Evolutionary conservation across 2,329 filamentous ascomycete species (phyloP).

Genomic region (Colletotrichum sp.): DNA sequence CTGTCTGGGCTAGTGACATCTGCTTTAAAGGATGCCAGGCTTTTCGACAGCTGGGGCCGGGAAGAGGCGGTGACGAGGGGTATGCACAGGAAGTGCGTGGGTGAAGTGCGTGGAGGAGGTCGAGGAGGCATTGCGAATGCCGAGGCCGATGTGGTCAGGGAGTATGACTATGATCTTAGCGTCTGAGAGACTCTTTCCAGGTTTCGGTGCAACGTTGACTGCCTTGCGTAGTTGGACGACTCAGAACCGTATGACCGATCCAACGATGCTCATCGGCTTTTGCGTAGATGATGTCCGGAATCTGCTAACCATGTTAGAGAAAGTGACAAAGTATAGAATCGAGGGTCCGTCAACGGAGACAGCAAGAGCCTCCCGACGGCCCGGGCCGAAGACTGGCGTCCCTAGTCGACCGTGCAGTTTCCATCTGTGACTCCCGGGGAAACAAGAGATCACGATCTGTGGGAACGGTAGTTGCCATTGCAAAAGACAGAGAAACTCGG

Average conservation of each 20-base stretch:
- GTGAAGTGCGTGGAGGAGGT: constrained; percentile 41
- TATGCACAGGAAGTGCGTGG: constrained; percentile 80
- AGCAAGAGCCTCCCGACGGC: not conserved
- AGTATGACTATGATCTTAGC: not conserved
- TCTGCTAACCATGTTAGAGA: not conserved
- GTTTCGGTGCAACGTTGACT: not conserved
- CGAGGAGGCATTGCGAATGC: constrained; percentile 37
- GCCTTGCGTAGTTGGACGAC: not conserved
- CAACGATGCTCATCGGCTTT: not conserved
- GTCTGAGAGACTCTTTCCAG: not conserved
- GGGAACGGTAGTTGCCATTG: not conserved
- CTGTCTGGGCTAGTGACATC: constrained; percentile 55
- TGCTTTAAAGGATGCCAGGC: constrained; percentile 65
- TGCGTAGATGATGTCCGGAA: not conserved
- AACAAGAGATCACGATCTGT: not conserved
- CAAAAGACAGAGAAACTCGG: not conserved
- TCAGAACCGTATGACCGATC: not conserved
- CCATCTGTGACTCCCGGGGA: not conserved
- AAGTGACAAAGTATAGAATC: not conserved
- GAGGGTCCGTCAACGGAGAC: not conserved
- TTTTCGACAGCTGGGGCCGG: constrained; percentile 67
- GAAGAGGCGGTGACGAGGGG: constrained; percentile 70
- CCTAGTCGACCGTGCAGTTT: not conserved
- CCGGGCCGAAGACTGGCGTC: not conserved
- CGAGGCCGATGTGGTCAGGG: not conserved